Evolutionary conservation across 208 protist species (phyloP), one percentile per base, ranked within the genome.

Genomic region (Acanthamoeba rhysodes): DNA sequence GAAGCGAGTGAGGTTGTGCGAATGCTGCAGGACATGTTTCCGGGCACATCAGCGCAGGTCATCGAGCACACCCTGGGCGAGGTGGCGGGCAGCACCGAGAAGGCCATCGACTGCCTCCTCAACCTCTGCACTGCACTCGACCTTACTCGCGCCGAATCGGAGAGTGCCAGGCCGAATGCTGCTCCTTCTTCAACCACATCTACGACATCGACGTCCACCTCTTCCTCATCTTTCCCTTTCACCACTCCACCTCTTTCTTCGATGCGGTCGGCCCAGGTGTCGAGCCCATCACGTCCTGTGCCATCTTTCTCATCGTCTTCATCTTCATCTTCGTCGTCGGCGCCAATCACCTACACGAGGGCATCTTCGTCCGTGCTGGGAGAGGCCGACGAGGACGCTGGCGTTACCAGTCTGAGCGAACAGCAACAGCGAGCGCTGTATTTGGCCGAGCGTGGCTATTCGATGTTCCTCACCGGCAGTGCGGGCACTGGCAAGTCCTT

Each of bases 401-500:
- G 18, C 27, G 24, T n/a, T 12, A 24, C 55, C 16, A 24, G 18
- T 14, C 66, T 96, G 74, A 88, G 32, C 6, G 12, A 32, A 6
- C 90, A 96, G 50, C 95, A 96, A 50, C 59, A 20, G 27, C 4
- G 59, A n/a, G 53, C 95, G 12, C 87, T 95, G 6, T 12, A 95
- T 5, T 24, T 85, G 16, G 93, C 84, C 9, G 64, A 96, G 27
- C n/a, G 32, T 3, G 93, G 93, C 32, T 45, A 95, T 2, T 95
- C n/a, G 59, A 20, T 97, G 16, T 97, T 97, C 74, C 94, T 97
- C 20, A 97, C 96, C 34, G 96, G 96, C 41, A 94, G 90, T 48
- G 97, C 97, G 10, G 97, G 97, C 55, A 97, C 96, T 9, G 97
- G 97, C 48, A 97, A 97, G 72, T 96, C 95, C 18, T 97, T 95